Conservation (phyloP, 352 stramenopile genomes). For the Thalassiosira exigua region DNA sequence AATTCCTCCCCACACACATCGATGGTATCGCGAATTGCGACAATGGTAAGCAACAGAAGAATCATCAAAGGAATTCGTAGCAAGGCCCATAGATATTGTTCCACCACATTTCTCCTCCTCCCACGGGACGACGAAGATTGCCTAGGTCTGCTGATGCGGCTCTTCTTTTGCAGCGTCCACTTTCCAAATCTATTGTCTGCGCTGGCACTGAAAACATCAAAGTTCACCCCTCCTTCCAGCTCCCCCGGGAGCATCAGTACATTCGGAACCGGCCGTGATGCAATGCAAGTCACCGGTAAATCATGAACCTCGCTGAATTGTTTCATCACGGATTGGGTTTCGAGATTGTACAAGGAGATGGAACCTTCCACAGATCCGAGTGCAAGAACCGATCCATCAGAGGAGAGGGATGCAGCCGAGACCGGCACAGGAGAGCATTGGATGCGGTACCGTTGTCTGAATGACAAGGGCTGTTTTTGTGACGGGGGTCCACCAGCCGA, state of each 20-base stretch:
- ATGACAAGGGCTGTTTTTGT: background rate
- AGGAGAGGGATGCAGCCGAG: slow-evolving; percentile 70
- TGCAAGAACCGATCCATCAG: slow-evolving; percentile 57
- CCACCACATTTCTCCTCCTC: slow-evolving; percentile 19
- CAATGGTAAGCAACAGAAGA: slow-evolving; percentile 45
- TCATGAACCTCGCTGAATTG: slow-evolving; percentile 76
- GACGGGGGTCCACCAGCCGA: background rate
- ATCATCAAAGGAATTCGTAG: slow-evolving; percentile 39
- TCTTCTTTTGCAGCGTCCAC: slow-evolving; percentile 67
- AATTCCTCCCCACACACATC: slow-evolving; percentile 60
- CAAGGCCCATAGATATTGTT: slow-evolving; percentile 25
- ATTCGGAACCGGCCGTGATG: slow-evolving; percentile 62
- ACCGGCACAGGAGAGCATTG: slow-evolving; percentile 65
- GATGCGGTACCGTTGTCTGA: slow-evolving; percentile 44
- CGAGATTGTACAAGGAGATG: slow-evolving; percentile 66
- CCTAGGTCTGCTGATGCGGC: slow-evolving; percentile 35
- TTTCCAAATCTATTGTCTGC: slow-evolving; percentile 72
- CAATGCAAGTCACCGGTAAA: slow-evolving; percentile 81
- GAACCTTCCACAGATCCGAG: slow-evolving; percentile 72
- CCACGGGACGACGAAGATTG: background rate
- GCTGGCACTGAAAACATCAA: slow-evolving; percentile 73
- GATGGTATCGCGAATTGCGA: slow-evolving; percentile 57
- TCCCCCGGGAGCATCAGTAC: slow-evolving; percentile 63
- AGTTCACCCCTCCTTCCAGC: slow-evolving; percentile 57
- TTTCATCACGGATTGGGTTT: slow-evolving; percentile 61